Evolutionary conservation across 192 early-diverging fungal species (phyloP), one percentile per base, ranked within the genome.

Genomic region (Irineochytrium annulatum): DNA sequence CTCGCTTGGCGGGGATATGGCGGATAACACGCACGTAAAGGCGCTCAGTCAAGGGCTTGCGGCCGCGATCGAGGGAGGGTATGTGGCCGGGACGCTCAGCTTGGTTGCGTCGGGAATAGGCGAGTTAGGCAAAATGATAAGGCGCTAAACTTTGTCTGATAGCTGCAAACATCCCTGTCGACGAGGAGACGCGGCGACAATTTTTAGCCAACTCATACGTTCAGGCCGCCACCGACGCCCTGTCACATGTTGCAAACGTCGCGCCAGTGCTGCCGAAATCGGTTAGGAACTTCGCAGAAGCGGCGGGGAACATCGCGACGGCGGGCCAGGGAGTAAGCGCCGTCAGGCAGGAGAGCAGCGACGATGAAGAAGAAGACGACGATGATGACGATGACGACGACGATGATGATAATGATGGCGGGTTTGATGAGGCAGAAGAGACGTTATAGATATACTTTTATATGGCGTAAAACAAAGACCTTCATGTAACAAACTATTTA

Each of bases 51-150:
- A 34, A 13, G 59, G 65, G 34, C 29, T 71, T 33, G 59, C 35
- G 19, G 65, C 70, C 11, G 62, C 60, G 1, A 5, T 71, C 59
- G 70, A 71, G 20, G 70, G 66, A 11, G 70, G 65, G 8, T 22
- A 63, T 11, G 70, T 68, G 3, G 70, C 70, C 6, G 70, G 64
- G n/a, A 60, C 56, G 19, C 59, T 55, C 11, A 57, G 59, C 11
- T 52, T 71, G 27, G 27, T 71, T 2, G 70, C 58, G 17, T 61
- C 65, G 5, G 70, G 70, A 5, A 17, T 71, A 13, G 69, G 64
- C 69, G 30, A 39, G 67, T 65, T 13, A 19, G 26, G 26, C 31
- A 30, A 28, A 29, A 41, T 26, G 13, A 17, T 20, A 30, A 14
- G 5, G 11, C 57, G 8, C 11, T 16, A 4, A 16, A 19, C 33